Base-by-base conservation (phyloP, 345 rosid genomes). In the Citrus glauca region DNA sequence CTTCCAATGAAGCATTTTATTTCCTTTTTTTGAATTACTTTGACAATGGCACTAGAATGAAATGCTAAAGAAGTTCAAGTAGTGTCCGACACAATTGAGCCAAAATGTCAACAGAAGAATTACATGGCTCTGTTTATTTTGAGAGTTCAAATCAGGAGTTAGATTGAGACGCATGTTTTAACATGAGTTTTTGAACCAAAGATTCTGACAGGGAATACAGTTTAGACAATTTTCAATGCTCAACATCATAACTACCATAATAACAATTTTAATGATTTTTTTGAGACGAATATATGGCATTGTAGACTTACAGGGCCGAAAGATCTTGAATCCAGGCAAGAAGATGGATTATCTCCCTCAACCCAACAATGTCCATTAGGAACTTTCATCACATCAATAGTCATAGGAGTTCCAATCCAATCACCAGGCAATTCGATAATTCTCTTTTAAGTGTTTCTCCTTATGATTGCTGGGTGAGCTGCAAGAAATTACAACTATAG, bases 311-410 rank as follows among this genome's bases (percentile, higher is more conserved):
- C 98, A 5, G 97, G 92, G 79, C 98, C 99, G 78, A 91, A 91
- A 76, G 89, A 85, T 84, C 91, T 88, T 7, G 98, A 92, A 83
- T 96, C 98, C 77, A 83, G 42, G 86, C 97, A 92, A 72, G 88
- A 82, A 71, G 71, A 76, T 56, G 76, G 67, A 85, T 92, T 89
- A 76, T 92, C 98, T 78, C 98, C 99, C 88, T 96, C 99, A 22
- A 94, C 94, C 98, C 98, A 96, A 79, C 97, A 96, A 77, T 89
- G 98, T 67, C 99, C 98, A 78, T 89, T 82, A 17, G 97, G 97
- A 69, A 96, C 76, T 85, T 86, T 85, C 55, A 92, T 81, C 78
- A 90, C 87, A 82, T 92, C 95, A 50, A 75, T 55, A 69, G 82
- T 45, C 73, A 81, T 77, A 37, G 86, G 81, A 79, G 84, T 85